A percentile compares a stretch with the other conserved stretches of the same genome.
Evolutionary conservation across 768 basidiomycete genomes (phyloP).

Genomic region (Macrolepiota fuliginosa): DNA sequence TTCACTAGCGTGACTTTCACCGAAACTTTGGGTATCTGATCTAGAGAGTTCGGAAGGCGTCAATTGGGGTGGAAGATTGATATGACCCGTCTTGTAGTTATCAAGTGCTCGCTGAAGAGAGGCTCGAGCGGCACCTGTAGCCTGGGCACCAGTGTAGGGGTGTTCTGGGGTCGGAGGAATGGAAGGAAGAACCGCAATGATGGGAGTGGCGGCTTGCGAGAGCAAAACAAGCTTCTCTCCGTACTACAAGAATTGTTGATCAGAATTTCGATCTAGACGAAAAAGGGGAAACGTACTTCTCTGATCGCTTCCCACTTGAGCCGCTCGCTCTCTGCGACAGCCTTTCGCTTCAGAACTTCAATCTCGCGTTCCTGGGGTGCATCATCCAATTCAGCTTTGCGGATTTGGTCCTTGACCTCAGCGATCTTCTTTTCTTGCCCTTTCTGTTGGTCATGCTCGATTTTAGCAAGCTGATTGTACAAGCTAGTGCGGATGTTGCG

Average conservation of each 20-base stretch:
- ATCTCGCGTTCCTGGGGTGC: constrained; percentile 67
- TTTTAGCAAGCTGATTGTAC: constrained; percentile 55
- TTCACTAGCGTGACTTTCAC: constrained; percentile 79
- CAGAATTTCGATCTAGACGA: constrained; percentile 1
- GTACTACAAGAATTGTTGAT: constrained; percentile 45
- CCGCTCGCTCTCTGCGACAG: constrained; percentile 69
- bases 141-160: constrained; percentile 61
- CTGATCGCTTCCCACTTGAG: constrained; percentile 79
- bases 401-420: constrained; percentile 71
- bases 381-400: constrained; percentile 62
- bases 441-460: constrained; percentile 67
- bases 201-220: constrained; percentile 64
- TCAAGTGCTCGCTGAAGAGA: constrained; percentile 78
- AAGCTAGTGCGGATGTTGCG: constrained; percentile 58
- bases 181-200: constrained; percentile 60
- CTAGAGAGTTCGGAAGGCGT: constrained; percentile 56
- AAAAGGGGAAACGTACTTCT: constrained; percentile 49
- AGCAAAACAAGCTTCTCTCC: constrained; percentile 77
- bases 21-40: constrained; percentile 80
- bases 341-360: constrained; percentile 72
- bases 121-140: constrained; percentile 69
- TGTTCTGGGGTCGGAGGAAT: constrained; percentile 56
- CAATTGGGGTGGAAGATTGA: constrained; percentile 45
- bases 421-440: constrained; percentile 64
- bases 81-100: constrained; percentile 69